phyloP scores from a whole-genome alignment of 2,329 filamentous ascomycete species.

The Sordariomycetes sp. region DNA sequence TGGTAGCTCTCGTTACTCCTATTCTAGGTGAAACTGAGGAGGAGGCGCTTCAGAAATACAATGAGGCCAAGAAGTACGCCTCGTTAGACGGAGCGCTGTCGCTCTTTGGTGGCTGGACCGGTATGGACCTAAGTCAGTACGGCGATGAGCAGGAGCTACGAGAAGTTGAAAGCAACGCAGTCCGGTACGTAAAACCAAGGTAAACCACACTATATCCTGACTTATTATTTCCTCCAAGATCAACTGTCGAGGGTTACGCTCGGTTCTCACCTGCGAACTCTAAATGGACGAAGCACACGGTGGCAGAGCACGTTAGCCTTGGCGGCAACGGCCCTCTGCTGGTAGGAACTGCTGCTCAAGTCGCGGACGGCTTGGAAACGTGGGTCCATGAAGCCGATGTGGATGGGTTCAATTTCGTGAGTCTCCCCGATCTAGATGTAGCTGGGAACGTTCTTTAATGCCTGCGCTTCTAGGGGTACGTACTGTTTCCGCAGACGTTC shows the following conservation, averaged over 20 bases:
- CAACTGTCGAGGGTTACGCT: conserved; percentile 45
- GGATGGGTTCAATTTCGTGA: conserved; percentile 66
- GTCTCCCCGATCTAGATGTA: conserved; percentile 11
- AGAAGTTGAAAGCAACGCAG: conserved; percentile 53
- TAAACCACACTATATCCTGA: conserved; percentile 12
- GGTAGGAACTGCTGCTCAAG: conserved; percentile 54
- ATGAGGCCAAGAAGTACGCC: conserved; percentile 52
- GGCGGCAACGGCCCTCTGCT: conserved; percentile 57
- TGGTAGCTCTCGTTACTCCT: conserved; percentile 56
- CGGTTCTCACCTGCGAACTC: conserved; percentile 47
- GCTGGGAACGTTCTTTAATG: conserved; percentile 3
- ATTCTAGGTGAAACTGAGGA: conserved; percentile 57
- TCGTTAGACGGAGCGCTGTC: conserved; percentile 55
- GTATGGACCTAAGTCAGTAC: conserved; percentile 44
- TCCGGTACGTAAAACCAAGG: conserved; percentile 21
- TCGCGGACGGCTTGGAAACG: conserved; percentile 57
- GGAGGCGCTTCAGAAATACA: conserved; percentile 55
- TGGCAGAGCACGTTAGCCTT: conserved; percentile 58
- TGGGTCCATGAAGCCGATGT: conserved; percentile 63
- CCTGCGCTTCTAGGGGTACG: conserved; percentile 39
- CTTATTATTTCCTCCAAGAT: conserved; percentile 13
- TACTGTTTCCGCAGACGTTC: conserved; percentile 58
- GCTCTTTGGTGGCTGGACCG: conserved; percentile 68
- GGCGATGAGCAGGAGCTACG: conserved; percentile 56
- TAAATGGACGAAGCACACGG: conserved; percentile 65